Conservation (phyloP, 208 protist species). For the Kentomonas sorsogonicus region DNA sequence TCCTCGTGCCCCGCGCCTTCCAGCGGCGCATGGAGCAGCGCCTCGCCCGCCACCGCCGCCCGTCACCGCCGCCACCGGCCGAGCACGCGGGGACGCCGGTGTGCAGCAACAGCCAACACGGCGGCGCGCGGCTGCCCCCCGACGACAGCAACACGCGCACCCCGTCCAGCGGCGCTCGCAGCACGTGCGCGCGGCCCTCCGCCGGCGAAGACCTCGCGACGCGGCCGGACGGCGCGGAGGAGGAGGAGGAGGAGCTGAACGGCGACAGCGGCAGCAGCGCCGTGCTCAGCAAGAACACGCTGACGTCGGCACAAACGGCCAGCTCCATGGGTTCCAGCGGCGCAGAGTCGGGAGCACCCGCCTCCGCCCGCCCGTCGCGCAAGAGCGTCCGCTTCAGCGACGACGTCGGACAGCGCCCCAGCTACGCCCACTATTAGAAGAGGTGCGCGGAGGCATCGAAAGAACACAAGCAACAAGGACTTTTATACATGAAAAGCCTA, state of each 20-base stretch:
- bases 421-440: background rate
- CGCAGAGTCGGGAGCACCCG: too few species aligned
- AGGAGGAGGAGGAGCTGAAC: background rate
- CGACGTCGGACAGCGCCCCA: too few species aligned
- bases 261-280: background rate
- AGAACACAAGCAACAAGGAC: conserved; percentile 8
- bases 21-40: conserved; percentile 29
- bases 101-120: conserved; percentile 2
- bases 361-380: conserved; percentile 2
- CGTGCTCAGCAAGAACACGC: conserved; percentile 2
- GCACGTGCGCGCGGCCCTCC: too few species aligned
- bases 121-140: conserved; percentile 3
- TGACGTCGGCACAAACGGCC: background rate
- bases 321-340: too few species aligned
- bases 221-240: background rate
- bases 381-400: conserved; percentile 42
- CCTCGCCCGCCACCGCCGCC: conserved; percentile 4
- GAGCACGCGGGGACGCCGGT: conserved; percentile 4
- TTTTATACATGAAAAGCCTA: background rate
- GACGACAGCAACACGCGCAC: too few species aligned
- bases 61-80: conserved; percentile 12
- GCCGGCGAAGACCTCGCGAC: background rate
- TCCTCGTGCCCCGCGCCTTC: conserved; percentile 93
- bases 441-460: conserved; percentile 5
- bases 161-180: too few species aligned